Evolutionary conservation across 768 basidiomycete genomes (phyloP).

Genomic region (Cystofilobasidium macerans): DNA sequence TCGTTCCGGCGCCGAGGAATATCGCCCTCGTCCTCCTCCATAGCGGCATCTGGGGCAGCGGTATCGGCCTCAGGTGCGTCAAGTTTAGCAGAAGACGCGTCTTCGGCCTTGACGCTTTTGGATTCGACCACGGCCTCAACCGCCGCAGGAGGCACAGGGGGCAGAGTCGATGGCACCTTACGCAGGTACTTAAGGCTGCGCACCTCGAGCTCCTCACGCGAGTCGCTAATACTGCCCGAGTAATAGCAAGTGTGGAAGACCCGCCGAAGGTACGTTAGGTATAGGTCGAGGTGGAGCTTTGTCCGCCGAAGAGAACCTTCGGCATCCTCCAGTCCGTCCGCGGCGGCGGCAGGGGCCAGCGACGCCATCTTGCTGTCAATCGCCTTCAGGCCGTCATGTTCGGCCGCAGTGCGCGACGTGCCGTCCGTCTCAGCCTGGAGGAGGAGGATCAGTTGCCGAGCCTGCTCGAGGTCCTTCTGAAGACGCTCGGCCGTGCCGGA

Average conservation of each 20-base stretch:
- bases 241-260: conserved; percentile 96
- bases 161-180: conserved; percentile 38
- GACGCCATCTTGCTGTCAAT: neutral
- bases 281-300: conserved; percentile 60
- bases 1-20: neutral
- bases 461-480: conserved; percentile 66
- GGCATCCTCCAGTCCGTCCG: neutral
- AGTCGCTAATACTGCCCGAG: conserved; percentile 83
- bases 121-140: conserved; percentile 42
- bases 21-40: conserved; percentile 4
- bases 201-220: conserved; percentile 86
- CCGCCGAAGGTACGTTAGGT: conserved; percentile 81
- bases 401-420: conserved; percentile 44
- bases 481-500: conserved; percentile 70
- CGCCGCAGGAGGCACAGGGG: neutral
- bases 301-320: neutral
- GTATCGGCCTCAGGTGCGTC: neutral
- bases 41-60: neutral
- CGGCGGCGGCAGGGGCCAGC: neutral
- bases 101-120: conserved; percentile 29
- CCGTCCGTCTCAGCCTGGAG: conserved; percentile 54
- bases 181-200: conserved; percentile 88
- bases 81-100: no score
- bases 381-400: conserved; percentile 45
- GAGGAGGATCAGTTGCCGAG: conserved; percentile 56